Evolutionary conservation across 78 protist species (phyloP).

Genomic region (Fonticula alba): DNA sequence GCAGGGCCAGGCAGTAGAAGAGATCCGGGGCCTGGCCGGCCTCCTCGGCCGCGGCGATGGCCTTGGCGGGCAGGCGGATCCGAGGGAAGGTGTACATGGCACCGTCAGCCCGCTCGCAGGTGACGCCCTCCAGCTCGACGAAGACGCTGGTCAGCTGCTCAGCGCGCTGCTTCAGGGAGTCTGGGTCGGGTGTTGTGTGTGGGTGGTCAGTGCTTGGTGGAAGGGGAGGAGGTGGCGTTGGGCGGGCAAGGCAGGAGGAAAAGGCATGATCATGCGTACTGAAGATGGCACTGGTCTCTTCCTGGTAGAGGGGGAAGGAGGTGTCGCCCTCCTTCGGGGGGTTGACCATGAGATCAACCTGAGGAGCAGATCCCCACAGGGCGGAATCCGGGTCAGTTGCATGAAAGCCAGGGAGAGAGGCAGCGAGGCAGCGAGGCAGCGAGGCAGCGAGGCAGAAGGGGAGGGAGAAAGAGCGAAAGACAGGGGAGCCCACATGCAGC

Average conservation of each 20-base stretch:
- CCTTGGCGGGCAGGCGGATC: conserved; percentile 66
- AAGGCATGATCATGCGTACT: background rate
- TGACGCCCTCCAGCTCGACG: conserved; percentile 57
- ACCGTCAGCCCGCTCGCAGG: conserved; percentile 51
- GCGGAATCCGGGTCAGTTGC: too few species aligned
- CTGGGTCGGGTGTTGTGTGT: background rate
- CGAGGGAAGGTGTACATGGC: conserved; percentile 96
- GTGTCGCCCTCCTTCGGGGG: conserved; percentile 81
- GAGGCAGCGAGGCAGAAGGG: too few species aligned
- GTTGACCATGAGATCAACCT: conserved; percentile 51
- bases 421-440: too few species aligned
- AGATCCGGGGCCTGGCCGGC: conserved; percentile 67
- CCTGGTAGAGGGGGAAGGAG: conserved; percentile 47
- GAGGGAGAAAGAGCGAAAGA: too few species aligned
- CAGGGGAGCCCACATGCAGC: too few species aligned
- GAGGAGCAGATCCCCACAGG: background rate
- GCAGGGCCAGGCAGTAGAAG: conserved; percentile 63
- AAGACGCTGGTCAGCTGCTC: conserved; percentile 30
- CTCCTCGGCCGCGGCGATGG: conserved; percentile 56
- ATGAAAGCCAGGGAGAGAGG: background rate
- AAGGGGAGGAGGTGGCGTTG: background rate
- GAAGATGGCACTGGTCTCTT: conserved; percentile 40
- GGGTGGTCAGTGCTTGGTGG: too few species aligned
- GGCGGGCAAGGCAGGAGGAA: background rate
- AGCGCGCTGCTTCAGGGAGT: conserved; percentile 50